A percentile compares a stretch with the other conserved stretches of the same genome.
phyloP scores from a whole-genome alignment of 2,329 filamentous ascomycete species.

The Plectosphaerella plurivora region DNA sequence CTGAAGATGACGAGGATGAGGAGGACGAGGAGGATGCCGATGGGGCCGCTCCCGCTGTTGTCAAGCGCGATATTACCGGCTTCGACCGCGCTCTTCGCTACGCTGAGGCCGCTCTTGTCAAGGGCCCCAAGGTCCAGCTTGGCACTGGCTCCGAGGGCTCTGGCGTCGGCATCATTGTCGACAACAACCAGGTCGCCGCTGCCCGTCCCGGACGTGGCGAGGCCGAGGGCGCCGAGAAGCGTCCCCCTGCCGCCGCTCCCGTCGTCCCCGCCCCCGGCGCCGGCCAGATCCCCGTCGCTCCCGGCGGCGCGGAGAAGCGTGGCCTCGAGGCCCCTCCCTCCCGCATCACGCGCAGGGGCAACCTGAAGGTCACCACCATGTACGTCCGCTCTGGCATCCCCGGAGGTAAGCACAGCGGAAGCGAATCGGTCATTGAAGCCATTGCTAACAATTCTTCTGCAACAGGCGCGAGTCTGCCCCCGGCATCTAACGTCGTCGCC shows the following conservation, averaged over 20 bases:
- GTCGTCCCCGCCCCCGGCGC: slow-evolving; percentile 4
- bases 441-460: not conserved
- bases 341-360: slow-evolving; percentile 29
- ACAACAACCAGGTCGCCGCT: slow-evolving; percentile 22
- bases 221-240: slow-evolving; percentile 2
- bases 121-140: slow-evolving; percentile 32
- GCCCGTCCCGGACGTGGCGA: slow-evolving; percentile 17
- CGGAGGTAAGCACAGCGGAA: slow-evolving; percentile 25
- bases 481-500: slow-evolving; percentile 6
- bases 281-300: not conserved
- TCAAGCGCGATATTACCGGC: slow-evolving; percentile 31
- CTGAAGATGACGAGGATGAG: slow-evolving; percentile 32
- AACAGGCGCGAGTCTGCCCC: slow-evolving; percentile 11
- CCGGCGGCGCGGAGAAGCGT: slow-evolving; percentile 2
- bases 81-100: slow-evolving; percentile 35
- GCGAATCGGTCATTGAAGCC: not conserved
- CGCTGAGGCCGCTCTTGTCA: slow-evolving; percentile 32
- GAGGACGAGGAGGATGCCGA: slow-evolving; percentile 33
- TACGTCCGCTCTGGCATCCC: slow-evolving; percentile 39
- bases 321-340: slow-evolving; percentile 10
- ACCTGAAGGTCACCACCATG: slow-evolving; percentile 36
- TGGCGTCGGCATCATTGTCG: slow-evolving; percentile 34
- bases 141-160: slow-evolving; percentile 32
- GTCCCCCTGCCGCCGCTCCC: slow-evolving; percentile 2
- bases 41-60: slow-evolving; percentile 15